These are phyloP conservation scores for Pleurotus djamor DNA, from an alignment of 768 basidiomycete species.

Conservation along the genomic window DNA sequence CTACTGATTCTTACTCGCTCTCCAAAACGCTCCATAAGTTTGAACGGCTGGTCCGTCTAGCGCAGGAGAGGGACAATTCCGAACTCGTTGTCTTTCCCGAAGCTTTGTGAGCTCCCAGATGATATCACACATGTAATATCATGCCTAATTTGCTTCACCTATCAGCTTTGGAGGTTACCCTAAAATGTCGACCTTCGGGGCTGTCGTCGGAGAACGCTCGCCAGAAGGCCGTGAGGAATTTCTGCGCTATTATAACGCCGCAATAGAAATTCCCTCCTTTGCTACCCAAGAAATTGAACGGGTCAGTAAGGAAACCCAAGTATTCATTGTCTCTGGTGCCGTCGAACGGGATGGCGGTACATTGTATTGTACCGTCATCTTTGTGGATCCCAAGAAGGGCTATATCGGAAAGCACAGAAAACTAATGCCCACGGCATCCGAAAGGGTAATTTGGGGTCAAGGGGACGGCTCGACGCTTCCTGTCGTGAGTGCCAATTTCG, in stretches of 20 bases:
- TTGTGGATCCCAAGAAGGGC: conserved; percentile 50
- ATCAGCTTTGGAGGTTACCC: conserved; percentile 58
- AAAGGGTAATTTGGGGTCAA: conserved; percentile 62
- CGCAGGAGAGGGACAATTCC: conserved; percentile 41
- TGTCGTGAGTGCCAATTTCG: conserved; percentile 40
- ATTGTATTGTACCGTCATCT: conserved; percentile 59
- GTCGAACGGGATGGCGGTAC: conserved; percentile 61
- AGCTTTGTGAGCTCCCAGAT: conserved; percentile 40
- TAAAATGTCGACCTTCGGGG: conserved; percentile 52
- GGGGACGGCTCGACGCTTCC: conserved; percentile 56
- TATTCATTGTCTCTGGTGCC: conserved; percentile 59
- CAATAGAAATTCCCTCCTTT: conserved; percentile 56
- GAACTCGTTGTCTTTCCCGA: conserved; percentile 58
- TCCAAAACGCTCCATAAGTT: conserved; percentile 47
- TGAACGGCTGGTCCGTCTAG: conserved; percentile 40
- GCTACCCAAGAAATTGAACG: conserved; percentile 43
- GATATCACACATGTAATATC: neutral
- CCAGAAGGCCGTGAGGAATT: conserved; percentile 58
- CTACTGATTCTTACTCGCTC: conserved; percentile 43
- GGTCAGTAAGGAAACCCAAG: conserved; percentile 42
- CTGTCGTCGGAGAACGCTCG: conserved; percentile 45
- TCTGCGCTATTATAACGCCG: conserved; percentile 48
- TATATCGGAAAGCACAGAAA: conserved; percentile 64
- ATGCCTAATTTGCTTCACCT: neutral
- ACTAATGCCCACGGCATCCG: conserved; percentile 58